These are phyloP conservation scores for Schizothecium vesticola DNA, from an alignment of 495 filamentous ascomycete species.

Conservation along the genomic window DNA sequence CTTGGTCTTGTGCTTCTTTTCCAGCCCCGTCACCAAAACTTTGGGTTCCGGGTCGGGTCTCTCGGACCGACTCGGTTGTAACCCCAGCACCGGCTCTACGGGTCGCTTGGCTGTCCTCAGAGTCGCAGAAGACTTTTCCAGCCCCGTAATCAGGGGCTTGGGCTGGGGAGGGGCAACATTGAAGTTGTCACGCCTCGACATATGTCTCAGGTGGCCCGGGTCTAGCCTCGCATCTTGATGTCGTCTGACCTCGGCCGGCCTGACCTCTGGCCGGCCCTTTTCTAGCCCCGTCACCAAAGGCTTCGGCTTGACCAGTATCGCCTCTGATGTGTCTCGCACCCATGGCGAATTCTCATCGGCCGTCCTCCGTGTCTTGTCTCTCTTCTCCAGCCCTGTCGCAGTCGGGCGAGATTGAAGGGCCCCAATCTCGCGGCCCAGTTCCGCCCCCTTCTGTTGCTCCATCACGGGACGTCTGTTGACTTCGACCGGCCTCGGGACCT, in stretches of 20 bases:
- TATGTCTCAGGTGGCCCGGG: not conserved
- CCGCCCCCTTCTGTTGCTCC: not conserved
- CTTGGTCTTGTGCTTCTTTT: slow-evolving; percentile 14
- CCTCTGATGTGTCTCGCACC: not conserved
- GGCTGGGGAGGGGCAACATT: not conserved
- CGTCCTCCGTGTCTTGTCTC: not conserved
- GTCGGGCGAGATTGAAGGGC: not conserved
- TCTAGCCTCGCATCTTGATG: not conserved
- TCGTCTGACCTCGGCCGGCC: not conserved
- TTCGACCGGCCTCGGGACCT: not conserved
- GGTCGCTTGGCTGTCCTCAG: not conserved
- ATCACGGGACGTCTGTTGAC: not conserved
- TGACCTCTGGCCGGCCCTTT: not conserved
- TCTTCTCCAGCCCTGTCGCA: not conserved
- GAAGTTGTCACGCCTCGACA: not conserved
- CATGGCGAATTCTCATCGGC: not conserved
- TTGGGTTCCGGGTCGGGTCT: slow-evolving; percentile 1
- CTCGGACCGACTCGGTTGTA: not conserved
- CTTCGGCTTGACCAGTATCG: not conserved
- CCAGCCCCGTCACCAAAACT: slow-evolving; percentile 17
- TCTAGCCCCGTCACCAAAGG: not conserved
- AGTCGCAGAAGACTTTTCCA: not conserved
- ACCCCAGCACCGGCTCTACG: not conserved
- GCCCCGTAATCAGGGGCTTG: not conserved
- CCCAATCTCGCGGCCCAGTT: not conserved